Evolutionary conservation across 768 basidiomycete species (phyloP), one percentile per base, ranked within the genome.

Genomic region (Suillus paluster): DNA sequence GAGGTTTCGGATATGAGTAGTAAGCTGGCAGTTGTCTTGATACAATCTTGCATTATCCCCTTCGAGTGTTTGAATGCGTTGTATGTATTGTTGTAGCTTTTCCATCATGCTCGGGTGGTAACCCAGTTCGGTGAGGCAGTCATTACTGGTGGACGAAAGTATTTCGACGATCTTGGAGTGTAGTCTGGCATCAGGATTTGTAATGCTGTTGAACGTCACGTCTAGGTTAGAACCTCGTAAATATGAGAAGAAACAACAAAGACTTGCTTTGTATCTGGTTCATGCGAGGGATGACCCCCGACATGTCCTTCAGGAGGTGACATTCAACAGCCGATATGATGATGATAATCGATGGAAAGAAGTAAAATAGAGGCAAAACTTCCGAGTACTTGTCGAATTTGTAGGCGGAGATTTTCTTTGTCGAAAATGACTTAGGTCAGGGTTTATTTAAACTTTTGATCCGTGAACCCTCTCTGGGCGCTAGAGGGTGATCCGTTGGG

Each of bases 111-210:
- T 75, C 21, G 82, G 79, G 64, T 74, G 75, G 68, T 83, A 83
- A 14, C 83, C 83, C 27, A 82, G 75, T 63, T 84, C 84, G 5
- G 74, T 66, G 25, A 83, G 73, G 65, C 79, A 84, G 14, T 78
- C 78, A 70, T 80, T 83, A 14, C 79, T 81, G 10, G 79, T 82
- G 14, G 57, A 66, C 0, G 83, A 66, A 19, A 85, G 71, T 39
- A 84, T 79, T 61, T 82, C 77, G 48, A 84, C 72, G 57, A 84
- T 67, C 63, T 73, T 76, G 7, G 68, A 64, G 25, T 27, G 39
- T 81, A 79, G 19, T 23, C 34, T 60, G 14, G 11, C 44, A 23
- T 38, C 42, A 17, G 12, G 21, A 19, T 50, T 27, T 15, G 44
- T 19, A 23, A 10, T 27, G 27, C 23, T 48, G 54, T 39, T 39